Evolutionary conservation across 257 asterid genomes (phyloP).

Genomic region (Phtheirospermum japonicum): DNA sequence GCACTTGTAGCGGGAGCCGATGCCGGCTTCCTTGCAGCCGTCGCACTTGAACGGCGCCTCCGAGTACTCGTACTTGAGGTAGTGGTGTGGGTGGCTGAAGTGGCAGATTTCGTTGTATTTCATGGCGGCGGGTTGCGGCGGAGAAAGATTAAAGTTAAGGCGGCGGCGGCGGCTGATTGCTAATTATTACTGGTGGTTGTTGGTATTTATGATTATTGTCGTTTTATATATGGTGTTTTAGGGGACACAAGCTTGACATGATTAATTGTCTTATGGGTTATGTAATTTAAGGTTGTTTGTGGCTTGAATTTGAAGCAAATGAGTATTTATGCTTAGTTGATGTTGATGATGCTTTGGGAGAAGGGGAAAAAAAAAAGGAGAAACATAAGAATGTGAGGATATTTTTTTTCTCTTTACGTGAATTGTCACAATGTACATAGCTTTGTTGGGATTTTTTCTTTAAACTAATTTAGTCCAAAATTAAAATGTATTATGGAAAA

Average conservation of each 20-base stretch:
- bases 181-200: background rate
- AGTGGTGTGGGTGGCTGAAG: constrained; percentile 84
- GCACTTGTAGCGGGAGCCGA: constrained; percentile 82
- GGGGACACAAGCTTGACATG: constrained; percentile 1
- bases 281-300: constrained; percentile 35
- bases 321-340: constrained; percentile 46
- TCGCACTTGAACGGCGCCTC: constrained; percentile 90
- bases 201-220: no score
- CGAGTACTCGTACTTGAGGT: constrained; percentile 60
- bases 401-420: constrained; percentile 25
- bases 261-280: constrained; percentile 1
- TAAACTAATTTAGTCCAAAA: no score
- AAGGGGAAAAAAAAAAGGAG: constrained; percentile 32
- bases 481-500: no score
- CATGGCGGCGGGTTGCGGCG: constrained; percentile 43
- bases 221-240: no score
- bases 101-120: constrained; percentile 74
- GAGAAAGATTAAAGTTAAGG: no score
- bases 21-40: constrained; percentile 93
- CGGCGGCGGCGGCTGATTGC: constrained; percentile 6
- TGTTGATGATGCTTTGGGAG: constrained; percentile 28
- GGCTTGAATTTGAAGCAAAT: constrained; percentile 68
- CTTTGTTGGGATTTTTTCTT: no score
- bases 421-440: constrained; percentile 11
- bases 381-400: constrained; percentile 36